These are phyloP conservation scores for Leishmania tarentolae DNA, from an alignment of 208 protist species.

Conservation along the genomic window DNA sequence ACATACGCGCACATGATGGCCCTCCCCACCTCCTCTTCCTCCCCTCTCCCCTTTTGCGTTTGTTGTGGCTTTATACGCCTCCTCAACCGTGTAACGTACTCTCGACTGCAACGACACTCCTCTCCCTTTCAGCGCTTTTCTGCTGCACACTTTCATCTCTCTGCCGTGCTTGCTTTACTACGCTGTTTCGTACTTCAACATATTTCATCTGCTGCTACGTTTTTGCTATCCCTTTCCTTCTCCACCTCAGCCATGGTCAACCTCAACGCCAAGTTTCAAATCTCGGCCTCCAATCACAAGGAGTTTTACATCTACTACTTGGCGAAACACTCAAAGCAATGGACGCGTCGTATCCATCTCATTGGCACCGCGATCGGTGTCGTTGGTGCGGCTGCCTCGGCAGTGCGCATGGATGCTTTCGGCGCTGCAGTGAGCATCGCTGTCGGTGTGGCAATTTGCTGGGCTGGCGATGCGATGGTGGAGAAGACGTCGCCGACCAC, in stretches of 20 bases:
- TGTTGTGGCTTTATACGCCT: neutral
- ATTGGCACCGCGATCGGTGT: constrained; percentile 45
- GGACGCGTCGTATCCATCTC: constrained; percentile 52
- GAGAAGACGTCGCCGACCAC: constrained; percentile 49
- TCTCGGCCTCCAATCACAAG: constrained; percentile 46
- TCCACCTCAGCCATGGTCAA: constrained; percentile 41
- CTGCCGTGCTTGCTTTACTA: neutral
- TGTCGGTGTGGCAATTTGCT: constrained; percentile 40
- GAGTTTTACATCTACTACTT: constrained; percentile 74
- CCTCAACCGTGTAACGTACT: neutral
- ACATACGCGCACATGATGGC: neutral
- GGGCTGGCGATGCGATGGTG: constrained; percentile 45
- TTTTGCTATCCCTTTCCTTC: neutral
- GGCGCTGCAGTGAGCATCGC: constrained; percentile 15
- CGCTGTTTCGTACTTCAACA: neutral
- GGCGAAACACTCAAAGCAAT: constrained; percentile 55
- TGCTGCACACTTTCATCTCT: too few species aligned
- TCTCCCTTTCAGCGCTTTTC: neutral
- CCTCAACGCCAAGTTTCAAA: constrained; percentile 47
- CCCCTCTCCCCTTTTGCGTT: neutral
- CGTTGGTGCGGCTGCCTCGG: constrained; percentile 23
- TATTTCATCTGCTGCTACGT: neutral
- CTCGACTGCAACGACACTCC: too few species aligned
- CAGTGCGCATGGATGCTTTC: constrained; percentile 17
- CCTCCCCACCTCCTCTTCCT: neutral